phyloP scores from a whole-genome alignment of 2,329 filamentous ascomycete species.

The Teratosphaeria gauchensis region DNA sequence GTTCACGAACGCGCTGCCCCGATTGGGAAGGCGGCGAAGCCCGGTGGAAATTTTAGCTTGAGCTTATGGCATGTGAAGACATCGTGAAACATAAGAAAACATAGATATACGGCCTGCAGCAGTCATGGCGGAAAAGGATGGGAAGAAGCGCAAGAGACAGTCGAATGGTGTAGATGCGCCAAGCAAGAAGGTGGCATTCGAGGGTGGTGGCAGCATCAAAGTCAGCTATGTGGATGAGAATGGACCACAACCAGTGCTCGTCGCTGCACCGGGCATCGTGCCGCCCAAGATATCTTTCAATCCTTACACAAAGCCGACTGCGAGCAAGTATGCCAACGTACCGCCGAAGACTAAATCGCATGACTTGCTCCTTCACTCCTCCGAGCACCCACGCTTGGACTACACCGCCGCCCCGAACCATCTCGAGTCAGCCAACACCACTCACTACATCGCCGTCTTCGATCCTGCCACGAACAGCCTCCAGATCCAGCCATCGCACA shows the following conservation, averaged over 20 bases:
- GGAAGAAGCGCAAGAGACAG: conserved; percentile 44
- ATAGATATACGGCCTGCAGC: background rate
- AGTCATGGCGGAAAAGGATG: conserved; percentile 22
- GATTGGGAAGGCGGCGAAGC: background rate
- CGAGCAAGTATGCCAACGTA: conserved; percentile 17
- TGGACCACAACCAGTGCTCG: conserved; percentile 17
- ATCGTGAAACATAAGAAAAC: conserved; percentile 13
- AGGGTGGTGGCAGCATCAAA: conserved; percentile 15
- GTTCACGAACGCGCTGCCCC: background rate
- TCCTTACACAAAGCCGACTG: conserved; percentile 31
- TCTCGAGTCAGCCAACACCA: conserved; percentile 35
- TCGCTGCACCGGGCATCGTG: conserved; percentile 34
- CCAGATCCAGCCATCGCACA: conserved; percentile 45
- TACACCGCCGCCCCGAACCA: conserved; percentile 37
- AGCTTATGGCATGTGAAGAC: background rate
- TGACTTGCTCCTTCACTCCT: conserved; percentile 51
- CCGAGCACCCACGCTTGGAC: conserved; percentile 50
- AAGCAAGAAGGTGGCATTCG: conserved; percentile 27
- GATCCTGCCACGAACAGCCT: conserved; percentile 45
- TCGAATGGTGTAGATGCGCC: conserved; percentile 35
- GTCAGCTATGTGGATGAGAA: conserved; percentile 13
- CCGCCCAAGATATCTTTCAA: conserved; percentile 36
- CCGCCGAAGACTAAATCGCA: conserved; percentile 30
- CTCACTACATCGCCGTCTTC: conserved; percentile 53
- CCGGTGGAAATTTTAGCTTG: background rate